phyloP scores from a whole-genome alignment of 2,329 filamentous ascomycete genomes.

The Colletotrichum sansevieriae region DNA sequence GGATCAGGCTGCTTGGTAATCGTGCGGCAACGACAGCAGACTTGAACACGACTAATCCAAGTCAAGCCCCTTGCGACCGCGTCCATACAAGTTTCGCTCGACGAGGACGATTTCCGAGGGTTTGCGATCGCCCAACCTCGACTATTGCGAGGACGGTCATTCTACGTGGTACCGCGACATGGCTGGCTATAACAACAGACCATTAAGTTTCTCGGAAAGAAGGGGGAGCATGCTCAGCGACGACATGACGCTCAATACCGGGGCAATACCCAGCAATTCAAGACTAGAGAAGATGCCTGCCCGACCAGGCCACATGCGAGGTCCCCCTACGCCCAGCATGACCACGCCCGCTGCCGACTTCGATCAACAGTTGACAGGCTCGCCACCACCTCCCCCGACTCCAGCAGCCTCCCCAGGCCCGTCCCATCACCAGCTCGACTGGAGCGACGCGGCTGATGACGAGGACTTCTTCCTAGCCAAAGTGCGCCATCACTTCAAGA shows the following conservation, averaged over 20 bases:
- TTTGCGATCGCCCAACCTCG: background rate
- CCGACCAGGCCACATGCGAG: conserved; percentile 60
- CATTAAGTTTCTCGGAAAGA: conserved; percentile 72
- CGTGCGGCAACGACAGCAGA: conserved; percentile 17
- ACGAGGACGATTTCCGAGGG: background rate
- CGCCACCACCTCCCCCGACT: conserved; percentile 74
- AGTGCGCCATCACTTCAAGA: conserved; percentile 83
- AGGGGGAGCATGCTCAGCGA: conserved; percentile 70
- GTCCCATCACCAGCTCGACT: conserved; percentile 73
- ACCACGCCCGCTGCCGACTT: conserved; percentile 73
- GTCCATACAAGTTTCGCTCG: background rate
- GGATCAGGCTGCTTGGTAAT: conserved; percentile 4
- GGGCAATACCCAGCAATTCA: conserved; percentile 58
- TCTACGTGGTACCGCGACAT: conserved; percentile 47
- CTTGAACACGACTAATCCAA: background rate
- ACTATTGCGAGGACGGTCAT: background rate
- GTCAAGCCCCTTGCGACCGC: background rate
- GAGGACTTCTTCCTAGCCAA: conserved; percentile 87
- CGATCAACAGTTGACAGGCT: conserved; percentile 71
- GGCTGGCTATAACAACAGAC: conserved; percentile 58
- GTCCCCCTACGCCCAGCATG: conserved; percentile 76
- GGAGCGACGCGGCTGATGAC: conserved; percentile 82
- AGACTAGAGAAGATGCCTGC: conserved; percentile 68
- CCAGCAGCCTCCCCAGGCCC: conserved; percentile 75
- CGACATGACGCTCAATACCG: conserved; percentile 67